These are phyloP conservation scores for Claviceps africana DNA, from an alignment of 2,329 filamentous ascomycete genomes.

Conservation along the genomic window DNA sequence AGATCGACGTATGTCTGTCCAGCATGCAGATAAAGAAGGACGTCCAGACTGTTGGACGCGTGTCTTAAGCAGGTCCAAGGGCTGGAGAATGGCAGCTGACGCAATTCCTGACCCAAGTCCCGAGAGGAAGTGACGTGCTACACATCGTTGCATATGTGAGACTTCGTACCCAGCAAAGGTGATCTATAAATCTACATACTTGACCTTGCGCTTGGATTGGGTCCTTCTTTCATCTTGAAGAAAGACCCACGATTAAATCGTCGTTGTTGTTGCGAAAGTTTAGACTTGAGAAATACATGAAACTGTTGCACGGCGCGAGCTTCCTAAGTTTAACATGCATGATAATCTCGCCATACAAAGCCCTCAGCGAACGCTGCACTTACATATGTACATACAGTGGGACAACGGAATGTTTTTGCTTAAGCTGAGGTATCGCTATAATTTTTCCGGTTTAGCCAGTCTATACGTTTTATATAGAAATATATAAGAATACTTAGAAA, in stretches of 20 bases:
- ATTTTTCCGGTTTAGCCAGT: no score
- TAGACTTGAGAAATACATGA: no score
- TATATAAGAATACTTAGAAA: no score
- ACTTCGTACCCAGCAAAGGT: not conserved
- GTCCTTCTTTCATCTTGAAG: slow-evolving; percentile 5
- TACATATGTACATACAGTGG: no score
- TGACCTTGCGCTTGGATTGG: slow-evolving; percentile 7
- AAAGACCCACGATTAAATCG: not conserved
- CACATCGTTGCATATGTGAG: not conserved
- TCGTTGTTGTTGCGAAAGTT: no score
- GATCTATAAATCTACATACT: slow-evolving; percentile 1
- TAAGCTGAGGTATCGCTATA: no score
- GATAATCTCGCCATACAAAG: no score
- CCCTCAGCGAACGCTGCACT: no score
- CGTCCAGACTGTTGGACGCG: slow-evolving; percentile 77
- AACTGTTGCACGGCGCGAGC: no score
- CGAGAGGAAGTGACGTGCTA: slow-evolving; percentile 76
- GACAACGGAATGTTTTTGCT: no score
- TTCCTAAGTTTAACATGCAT: no score
- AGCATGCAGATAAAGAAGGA: slow-evolving; percentile 40
- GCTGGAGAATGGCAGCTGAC: slow-evolving; percentile 82
- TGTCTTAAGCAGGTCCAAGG: slow-evolving; percentile 91
- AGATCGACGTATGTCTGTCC: slow-evolving; percentile 34
- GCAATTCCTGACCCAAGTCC: slow-evolving; percentile 77
- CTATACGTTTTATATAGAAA: no score